A percentile compares a stretch with the other conserved stretches of the same genome.
These are phyloP conservation scores for Babesia gibsoni DNA, from an alignment of 169 alveolate genomes.

Conservation along the genomic window DNA sequence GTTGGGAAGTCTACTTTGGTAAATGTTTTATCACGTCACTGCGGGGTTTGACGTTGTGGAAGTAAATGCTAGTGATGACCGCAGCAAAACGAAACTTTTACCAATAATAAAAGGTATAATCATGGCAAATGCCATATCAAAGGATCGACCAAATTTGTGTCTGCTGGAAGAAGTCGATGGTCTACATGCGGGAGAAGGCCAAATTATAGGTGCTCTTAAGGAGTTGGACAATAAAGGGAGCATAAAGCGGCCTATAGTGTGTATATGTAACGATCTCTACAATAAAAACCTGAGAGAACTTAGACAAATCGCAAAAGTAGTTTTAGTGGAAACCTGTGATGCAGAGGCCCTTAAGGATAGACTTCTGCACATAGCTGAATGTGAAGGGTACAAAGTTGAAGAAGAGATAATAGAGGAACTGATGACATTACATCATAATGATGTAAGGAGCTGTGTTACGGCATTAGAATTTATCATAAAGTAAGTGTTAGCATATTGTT, in stretches of 20 bases:
- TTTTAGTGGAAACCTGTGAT: constrained; percentile 68
- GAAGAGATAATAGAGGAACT: constrained; percentile 62
- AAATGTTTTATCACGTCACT: constrained; percentile 78
- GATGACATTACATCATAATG: constrained; percentile 63
- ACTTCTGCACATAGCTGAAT: constrained; percentile 59
- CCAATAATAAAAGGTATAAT: constrained; percentile 70
- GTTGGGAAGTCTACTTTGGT: constrained; percentile 74
- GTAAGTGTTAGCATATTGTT: neutral
- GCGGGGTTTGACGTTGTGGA: constrained; percentile 91
- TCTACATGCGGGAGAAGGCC: constrained; percentile 88
- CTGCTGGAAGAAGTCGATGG: constrained; percentile 97
- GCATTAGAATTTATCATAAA: constrained; percentile 42
- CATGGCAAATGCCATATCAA: constrained; percentile 65
- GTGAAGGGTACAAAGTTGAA: constrained; percentile 58
- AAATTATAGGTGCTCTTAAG: constrained; percentile 44
- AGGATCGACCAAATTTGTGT: constrained; percentile 74
- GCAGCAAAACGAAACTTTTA: constrained; percentile 82
- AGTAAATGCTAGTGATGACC: constrained; percentile 94
- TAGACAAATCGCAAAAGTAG: constrained; percentile 69
- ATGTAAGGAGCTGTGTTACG: constrained; percentile 61
- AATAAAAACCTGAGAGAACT: constrained; percentile 72
- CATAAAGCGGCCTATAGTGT: constrained; percentile 90
- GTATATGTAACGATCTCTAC: constrained; percentile 92
- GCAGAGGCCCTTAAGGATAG: constrained; percentile 52
- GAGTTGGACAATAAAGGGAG: constrained; percentile 25